Base-by-base conservation (phyloP, 768 basidiomycete genomes). In the Mycena filopes region DNA sequence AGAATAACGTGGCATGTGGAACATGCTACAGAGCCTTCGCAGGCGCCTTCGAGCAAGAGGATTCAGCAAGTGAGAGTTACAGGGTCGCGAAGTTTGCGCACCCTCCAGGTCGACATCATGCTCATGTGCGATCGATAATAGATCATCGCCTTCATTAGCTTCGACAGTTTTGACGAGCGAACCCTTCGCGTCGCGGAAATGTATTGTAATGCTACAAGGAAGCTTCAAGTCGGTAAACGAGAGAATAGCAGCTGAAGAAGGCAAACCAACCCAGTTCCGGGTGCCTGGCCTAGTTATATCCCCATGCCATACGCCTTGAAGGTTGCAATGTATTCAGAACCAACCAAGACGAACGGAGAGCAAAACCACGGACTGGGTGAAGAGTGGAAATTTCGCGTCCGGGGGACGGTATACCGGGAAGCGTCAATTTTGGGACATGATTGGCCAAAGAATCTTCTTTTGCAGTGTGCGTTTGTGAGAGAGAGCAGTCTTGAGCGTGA, bases 1-100 rank as follows among this genome's bases (percentile, higher is more conserved):
- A 96, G 83, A 62, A 99, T 94, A 60, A 99, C 87, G 76, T 99
- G 97, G 76, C 97, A 99, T 23, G 97, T 99, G 16, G 97, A 98
- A 75, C 97, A 99, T 18, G 97, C 97, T 50, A 98, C 87, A 1
- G 95, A 97, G 42, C 95, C 93, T 81, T 99, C 97, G 77, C 98
- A 99, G 28, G 97, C 97, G 61, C 96, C 96, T 98, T 71, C 25
- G 59, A 31, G 61, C 25, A 51, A 53, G 38, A 55, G 40, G 47
- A 41, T 41, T 60, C 16, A 31, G 21, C n/a, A 43, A 53, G 46
- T 20, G 25, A 48, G 8, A 8, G 43, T 47, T 49, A 40, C 12
- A 21, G 42, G 36, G 36, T 36, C 36, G 41, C 29, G n/a, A 42
- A 28, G n/a, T 20, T 36, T 41, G 55, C 84, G 65, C 68, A 94